These are phyloP conservation scores for Triadica sebifera DNA, from an alignment of 345 rosid species.

Conservation along the genomic window DNA sequence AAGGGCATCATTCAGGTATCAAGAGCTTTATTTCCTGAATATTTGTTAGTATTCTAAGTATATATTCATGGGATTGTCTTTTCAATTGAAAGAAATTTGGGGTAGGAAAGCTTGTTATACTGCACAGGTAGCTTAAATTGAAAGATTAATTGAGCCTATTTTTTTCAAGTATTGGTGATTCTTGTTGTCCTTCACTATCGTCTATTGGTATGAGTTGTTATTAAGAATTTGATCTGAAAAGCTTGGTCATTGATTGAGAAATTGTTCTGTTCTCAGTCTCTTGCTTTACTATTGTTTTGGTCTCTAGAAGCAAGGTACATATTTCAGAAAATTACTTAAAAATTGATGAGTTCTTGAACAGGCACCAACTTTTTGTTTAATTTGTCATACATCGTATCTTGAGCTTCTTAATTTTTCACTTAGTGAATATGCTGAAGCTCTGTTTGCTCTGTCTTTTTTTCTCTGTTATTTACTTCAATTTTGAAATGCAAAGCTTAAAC, in stretches of 20 bases:
- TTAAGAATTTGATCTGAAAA: background rate
- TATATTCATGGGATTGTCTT: background rate
- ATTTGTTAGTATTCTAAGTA: background rate
- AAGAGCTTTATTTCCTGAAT: background rate
- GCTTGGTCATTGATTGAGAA: too few relatives aligned
- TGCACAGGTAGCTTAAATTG: too few relatives aligned
- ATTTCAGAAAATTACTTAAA: background rate
- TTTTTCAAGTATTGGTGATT: too few relatives aligned
- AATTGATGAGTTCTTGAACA: background rate
- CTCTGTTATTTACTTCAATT: too few relatives aligned
- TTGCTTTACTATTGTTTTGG: background rate
- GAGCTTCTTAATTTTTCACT: too few relatives aligned
- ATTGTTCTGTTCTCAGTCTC: background rate
- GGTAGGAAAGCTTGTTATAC: too few relatives aligned
- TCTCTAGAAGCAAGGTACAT: background rate
- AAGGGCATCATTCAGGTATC: constrained; percentile 76
- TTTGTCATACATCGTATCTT: too few relatives aligned
- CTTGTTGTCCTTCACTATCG: too few relatives aligned
- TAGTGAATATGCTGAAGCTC: too few relatives aligned
- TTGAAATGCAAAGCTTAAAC: background rate
- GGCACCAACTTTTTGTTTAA: background rate
- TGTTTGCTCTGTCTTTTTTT: too few relatives aligned
- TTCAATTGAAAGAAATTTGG: background rate
- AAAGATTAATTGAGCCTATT: too few relatives aligned
- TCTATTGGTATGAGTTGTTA: too few relatives aligned